phyloP scores from a whole-genome alignment of 2,329 filamentous ascomycete species.

The Calycina herbarum region DNA sequence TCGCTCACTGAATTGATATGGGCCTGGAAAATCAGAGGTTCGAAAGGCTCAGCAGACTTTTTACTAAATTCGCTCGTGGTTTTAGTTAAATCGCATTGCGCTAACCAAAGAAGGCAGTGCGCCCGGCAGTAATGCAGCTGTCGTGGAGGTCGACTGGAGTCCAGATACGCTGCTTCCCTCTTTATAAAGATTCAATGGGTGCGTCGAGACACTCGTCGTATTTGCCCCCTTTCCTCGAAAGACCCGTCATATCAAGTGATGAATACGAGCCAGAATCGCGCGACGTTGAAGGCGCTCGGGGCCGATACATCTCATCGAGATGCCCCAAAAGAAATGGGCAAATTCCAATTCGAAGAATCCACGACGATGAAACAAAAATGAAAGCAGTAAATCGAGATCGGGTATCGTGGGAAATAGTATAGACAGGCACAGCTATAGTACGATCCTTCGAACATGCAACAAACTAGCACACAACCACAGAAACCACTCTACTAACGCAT shows the following conservation, averaged over 20 bases:
- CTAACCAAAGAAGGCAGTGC: background rate
- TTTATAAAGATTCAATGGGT: background rate
- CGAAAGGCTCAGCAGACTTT: background rate
- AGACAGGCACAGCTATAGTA: slow-evolving; percentile 1
- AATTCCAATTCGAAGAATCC: background rate
- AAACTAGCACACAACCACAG: background rate
- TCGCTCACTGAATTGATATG: background rate
- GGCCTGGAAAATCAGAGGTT: background rate
- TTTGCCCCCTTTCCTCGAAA: background rate
- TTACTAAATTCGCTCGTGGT: background rate
- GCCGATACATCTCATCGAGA: too few relatives aligned
- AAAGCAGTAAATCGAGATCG: background rate
- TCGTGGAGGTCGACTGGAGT: background rate
- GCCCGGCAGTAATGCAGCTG: background rate
- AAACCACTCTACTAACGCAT: background rate
- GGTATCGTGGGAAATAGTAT: background rate
- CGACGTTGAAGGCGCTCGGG: background rate
- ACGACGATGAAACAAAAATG: background rate
- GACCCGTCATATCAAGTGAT: too few relatives aligned
- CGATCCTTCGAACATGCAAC: background rate
- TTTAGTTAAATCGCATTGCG: background rate
- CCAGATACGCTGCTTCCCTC: background rate
- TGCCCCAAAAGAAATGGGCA: background rate
- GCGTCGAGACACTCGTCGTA: background rate
- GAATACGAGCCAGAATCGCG: background rate